Evolutionary conservation across 1,284 basidiomycete genomes (phyloP), one percentile per base, ranked within the genome.

Genomic region (Cryptococcus hybrid): DNA sequence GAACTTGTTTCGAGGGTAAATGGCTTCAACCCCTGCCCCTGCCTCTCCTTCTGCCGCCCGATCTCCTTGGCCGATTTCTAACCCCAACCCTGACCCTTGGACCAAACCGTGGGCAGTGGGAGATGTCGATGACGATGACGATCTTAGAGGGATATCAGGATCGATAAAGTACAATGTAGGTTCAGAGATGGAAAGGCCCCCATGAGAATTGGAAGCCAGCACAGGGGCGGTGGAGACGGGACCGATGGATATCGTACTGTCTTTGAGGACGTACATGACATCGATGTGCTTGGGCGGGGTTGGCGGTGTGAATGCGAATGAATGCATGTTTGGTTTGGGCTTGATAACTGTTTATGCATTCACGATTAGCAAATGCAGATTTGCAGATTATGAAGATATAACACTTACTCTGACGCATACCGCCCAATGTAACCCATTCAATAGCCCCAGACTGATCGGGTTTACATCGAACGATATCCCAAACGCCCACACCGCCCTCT

Each of bases 401-500:
- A 6, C 11, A 66, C 72, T 57, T 50, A 74, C 74, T 62, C 43
- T 70, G 65, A 35, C 67, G 59, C 60, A 71, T 65, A 1, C 68
- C 69, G 1, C 68, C 73, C 7, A 75, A 24, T 3, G 60, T 62
- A 1, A 67, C 59, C 71, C 71, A 71, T 42, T 73, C 73, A 35
- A 71, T 62, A 2, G 47, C 44, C 3, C 65, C 5, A 18, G 65
- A 58, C 12, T 56, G 51, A 2, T 46, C 57, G 8, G 42, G 24
- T 43, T 24, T 62, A 35, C 70, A 69, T 38, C 57, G 60, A 0
- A 75, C 61, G 1, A 78, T 60, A 53, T 75, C 71, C 65, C 70
- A 78, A 6, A 76, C 30, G 7, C 65, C 58, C 9, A 78, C 69
- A 2, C 77, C 76, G 7, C 67, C 70, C 18, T 78, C 75, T 44